phyloP scores from a whole-genome alignment of 192 early-diverging fungal species.

The Lobulomyces angularis region DNA sequence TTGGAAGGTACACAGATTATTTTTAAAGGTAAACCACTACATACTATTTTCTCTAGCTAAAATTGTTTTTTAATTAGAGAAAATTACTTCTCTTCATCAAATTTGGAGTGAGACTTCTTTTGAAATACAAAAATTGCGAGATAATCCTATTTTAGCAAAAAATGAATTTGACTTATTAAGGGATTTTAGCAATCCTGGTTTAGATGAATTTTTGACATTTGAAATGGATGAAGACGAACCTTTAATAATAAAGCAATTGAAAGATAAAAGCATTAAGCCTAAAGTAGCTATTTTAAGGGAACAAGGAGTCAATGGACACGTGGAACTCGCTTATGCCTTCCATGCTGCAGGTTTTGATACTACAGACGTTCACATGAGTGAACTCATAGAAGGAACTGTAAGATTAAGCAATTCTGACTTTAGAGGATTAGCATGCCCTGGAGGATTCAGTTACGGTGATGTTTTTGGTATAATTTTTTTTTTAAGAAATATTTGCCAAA shows the following conservation, averaged over 20 bases:
- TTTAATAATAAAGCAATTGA: slow-evolving; percentile 13
- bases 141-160: slow-evolving; percentile 74
- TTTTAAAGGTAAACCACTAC: too few species aligned
- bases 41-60: too few species aligned
- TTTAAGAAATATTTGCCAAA: too few species aligned
- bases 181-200: slow-evolving; percentile 62
- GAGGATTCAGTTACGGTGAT: slow-evolving; percentile 98
- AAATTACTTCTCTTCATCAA: slow-evolving; percentile 70
- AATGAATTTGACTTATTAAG: slow-evolving; percentile 69
- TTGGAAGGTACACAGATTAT: too few species aligned
- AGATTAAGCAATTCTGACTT: slow-evolving; percentile 25
- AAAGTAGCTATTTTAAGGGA: slow-evolving; percentile 91
- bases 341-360: slow-evolving; percentile 82
- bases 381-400: slow-evolving; percentile 53
- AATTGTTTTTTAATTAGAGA: too few species aligned
- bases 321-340: slow-evolving; percentile 93
- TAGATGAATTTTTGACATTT: slow-evolving; percentile 69
- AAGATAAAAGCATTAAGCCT: slow-evolving; percentile 32
- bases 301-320: slow-evolving; percentile 92
- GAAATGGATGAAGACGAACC: slow-evolving; percentile 40
- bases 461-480: too few species aligned
- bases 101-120: slow-evolving; percentile 86
- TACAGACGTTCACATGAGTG: slow-evolving; percentile 98
- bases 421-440: slow-evolving; percentile 82
- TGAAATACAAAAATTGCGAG: slow-evolving; percentile 78